Percentiles rank a stretch among this genome's conserved stretches.
Conservation (phyloP, 192 early-diverging fungal genomes). For the Mortierella antarctica region DNA sequence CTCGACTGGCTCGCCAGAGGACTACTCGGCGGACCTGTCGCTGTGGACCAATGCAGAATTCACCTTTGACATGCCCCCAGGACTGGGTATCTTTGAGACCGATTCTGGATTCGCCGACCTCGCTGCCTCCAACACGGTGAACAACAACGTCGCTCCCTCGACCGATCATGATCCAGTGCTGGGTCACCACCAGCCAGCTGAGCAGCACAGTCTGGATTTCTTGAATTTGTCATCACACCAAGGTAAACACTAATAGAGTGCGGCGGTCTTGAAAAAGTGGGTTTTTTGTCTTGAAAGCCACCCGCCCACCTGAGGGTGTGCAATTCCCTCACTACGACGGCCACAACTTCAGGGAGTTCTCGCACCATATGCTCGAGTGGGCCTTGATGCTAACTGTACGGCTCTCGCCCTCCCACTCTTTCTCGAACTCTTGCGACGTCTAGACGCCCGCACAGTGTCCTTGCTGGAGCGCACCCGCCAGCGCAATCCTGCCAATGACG, state of each 20-base stretch:
- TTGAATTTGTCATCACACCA: slow-evolving; percentile 6
- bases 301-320: too few species aligned
- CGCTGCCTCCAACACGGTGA: slow-evolving; percentile 10
- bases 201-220: slow-evolving; percentile 10
- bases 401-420: not conserved
- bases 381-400: not conserved
- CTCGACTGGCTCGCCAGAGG: slow-evolving; percentile 64
- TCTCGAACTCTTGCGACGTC: not conserved
- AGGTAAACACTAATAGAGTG: too few species aligned
- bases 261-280: too few species aligned
- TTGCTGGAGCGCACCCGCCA: slow-evolving; percentile 49
- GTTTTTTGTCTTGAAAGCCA: too few species aligned
- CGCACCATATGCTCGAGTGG: too few species aligned
- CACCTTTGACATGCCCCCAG: slow-evolving; percentile 68
- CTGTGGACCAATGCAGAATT: slow-evolving; percentile 79
- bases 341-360: too few species aligned
- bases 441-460: slow-evolving; percentile 19
- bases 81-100: slow-evolving; percentile 59
- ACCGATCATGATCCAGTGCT: slow-evolving; percentile 2
- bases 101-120: slow-evolving; percentile 39
- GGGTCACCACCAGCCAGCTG: not conserved
- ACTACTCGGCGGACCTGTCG: slow-evolving; percentile 72
- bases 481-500: slow-evolving; percentile 29
- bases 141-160: not conserved
- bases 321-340: too few species aligned